Conservation (phyloP, 106 monocot genomes). For the Dendrobium chrysotoxum region DNA sequence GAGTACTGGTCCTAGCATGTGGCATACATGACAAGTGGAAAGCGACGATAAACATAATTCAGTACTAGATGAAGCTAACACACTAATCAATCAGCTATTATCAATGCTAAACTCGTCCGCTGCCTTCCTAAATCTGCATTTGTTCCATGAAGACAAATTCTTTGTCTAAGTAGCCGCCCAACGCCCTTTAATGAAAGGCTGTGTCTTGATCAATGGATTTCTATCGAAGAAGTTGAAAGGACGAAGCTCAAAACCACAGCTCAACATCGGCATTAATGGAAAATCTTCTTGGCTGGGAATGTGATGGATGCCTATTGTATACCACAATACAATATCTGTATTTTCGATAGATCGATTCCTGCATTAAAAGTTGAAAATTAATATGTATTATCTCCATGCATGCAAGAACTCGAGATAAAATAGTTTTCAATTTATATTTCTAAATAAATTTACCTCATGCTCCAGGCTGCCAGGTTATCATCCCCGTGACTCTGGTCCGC, state of each 20-base stretch:
- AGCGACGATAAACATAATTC: too few species aligned
- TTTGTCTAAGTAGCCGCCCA: too few species aligned
- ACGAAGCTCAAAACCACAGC: constrained; percentile 48
- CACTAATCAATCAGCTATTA: too few species aligned
- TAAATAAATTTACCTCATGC: constrained; percentile 25
- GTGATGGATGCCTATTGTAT: constrained; percentile 48
- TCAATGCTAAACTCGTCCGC: too few species aligned
- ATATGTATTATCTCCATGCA: too few species aligned
- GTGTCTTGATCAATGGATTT: constrained; percentile 37
- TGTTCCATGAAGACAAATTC: too few species aligned
- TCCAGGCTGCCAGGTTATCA: constrained; percentile 53
- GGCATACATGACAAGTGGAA: too few species aligned
- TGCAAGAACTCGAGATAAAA: too few species aligned
- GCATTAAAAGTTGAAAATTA: neutral
- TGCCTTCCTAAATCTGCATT: too few species aligned
- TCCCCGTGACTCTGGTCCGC: constrained; percentile 42
- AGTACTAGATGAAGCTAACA: too few species aligned
- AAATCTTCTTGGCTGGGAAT: constrained; percentile 45
- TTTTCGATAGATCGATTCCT: constrained; percentile 49
- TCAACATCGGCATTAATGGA: constrained; percentile 50
- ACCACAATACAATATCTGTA: constrained; percentile 59
- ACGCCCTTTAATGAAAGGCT: neutral
- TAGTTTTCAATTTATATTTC: too few species aligned
- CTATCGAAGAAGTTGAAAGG: constrained; percentile 75
- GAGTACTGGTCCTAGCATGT: too few species aligned